Base-by-base conservation (phyloP, 495 filamentous ascomycete species). In the Physcia stellaris region DNA sequence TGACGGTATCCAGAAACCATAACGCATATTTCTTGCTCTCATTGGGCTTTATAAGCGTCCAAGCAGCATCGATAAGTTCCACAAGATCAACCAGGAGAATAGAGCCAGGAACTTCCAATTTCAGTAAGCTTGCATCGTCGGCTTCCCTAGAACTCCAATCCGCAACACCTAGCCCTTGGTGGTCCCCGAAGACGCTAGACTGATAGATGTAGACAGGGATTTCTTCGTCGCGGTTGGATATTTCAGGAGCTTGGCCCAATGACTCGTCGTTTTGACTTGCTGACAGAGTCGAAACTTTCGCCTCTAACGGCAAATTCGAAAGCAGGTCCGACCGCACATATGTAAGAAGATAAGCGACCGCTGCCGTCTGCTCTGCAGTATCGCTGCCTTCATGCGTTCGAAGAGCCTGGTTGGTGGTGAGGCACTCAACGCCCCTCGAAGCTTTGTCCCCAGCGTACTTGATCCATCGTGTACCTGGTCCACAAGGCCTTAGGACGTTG, bases 401-500 rank as follows among this genome's bases (percentile, higher is more conserved):
- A 21, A 74, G 52, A 4, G 74, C 75, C 30, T 71, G 70, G 24
- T 70, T 70, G 10, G 60, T 62, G 0, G 76, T 78, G 46, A 77
- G 47, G 40, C 67, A 68, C 29, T 68, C 61, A 12, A 80, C 73
- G 35, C 50, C 52, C 31, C 66, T 64, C 24, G 68, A 67, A 22
- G 64, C 62, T 27, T 61, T 70, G 32, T 64, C 62, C 41, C 75
- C 70, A 26, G 69, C 59, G 42, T 77, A 81, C 19, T 61, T 66
- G 30, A 79, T 59, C 76, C 76, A 81, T 31, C 59, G 65, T 7
- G 64, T 62, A 7, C 62, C 67, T 3, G 67, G 67, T 1, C 73
- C 71, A 15, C 63, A 62, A 0, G 77, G 76, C 12, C 74, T 64
- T 32, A 81, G 49, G 28, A 79, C 70, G 29, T 71, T 68, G 46